Base-by-base conservation (phyloP, 1,284 basidiomycete genomes). In the Apiotrichum sp. region DNA sequence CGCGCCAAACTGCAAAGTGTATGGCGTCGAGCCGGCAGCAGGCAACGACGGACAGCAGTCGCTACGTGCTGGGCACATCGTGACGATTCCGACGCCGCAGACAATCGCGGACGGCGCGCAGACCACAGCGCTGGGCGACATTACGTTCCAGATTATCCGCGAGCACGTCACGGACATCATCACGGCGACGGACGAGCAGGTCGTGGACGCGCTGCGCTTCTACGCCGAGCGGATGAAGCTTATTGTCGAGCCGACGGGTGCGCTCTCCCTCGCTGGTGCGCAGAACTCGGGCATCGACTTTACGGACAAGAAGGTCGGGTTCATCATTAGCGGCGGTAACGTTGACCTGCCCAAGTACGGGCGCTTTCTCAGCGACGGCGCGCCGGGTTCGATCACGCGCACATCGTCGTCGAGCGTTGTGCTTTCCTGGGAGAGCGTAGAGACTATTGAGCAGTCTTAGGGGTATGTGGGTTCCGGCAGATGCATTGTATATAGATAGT, bases 121-220 rank as follows among this genome's bases (percentile, higher is more conserved):
- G 2, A 96, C 98, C n/a, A 87, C 89, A 70, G 83, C 95, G 47
- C 91, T 98, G 0, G 96, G 96, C 6, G 88, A 87, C 72, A 93
- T 98, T 71, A 87, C 90, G 2, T 97, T 97, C 78, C 82, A 95
- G 59, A 83, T 98, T 60, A 97, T 93, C 76, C 80, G 87, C 68
- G 79, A 87, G 49, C 78, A 89, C 29, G 77, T 97, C 14, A 91
- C 97, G 65, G 87, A 84, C 6, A 79, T 98, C 35, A 84, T 93
- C 42, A 83, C 87, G 63, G 90, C 89, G n/a, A 84, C 87, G 70
- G 98, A 96, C 63, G 95, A 98, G 69, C 95, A 96, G 73, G 86
- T 99, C 51, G 98, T 96, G 71, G 96, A 96, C 8, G 93, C 92
- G 9, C 97, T 98, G 78, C 97, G 97, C 77, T 96, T 98, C 70